These are phyloP conservation scores for Colletotrichum graminicola DNA, from an alignment of 2,329 filamentous ascomycete species.

Conservation along the genomic window DNA sequence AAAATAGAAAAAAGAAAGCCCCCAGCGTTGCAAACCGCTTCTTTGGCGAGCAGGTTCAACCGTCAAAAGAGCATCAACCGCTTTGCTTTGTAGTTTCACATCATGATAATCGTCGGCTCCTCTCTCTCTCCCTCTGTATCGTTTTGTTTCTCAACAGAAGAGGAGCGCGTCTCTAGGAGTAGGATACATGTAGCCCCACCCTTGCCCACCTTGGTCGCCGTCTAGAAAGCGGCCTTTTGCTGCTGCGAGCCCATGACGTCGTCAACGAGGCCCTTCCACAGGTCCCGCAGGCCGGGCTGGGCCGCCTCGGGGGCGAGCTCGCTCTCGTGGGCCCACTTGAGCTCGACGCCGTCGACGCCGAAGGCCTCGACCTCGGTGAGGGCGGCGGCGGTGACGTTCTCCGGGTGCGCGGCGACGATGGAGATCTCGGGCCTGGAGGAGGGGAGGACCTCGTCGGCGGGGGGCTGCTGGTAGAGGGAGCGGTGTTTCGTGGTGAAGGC, in stretches of 20 bases:
- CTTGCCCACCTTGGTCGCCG: no score
- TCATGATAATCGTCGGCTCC: slow-evolving; percentile 30
- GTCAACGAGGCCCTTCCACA: slow-evolving; percentile 70
- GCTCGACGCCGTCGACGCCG: slow-evolving; percentile 66
- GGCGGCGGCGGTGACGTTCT: slow-evolving; percentile 62
- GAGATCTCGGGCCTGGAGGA: slow-evolving; percentile 60
- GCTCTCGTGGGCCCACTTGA: slow-evolving; percentile 63
- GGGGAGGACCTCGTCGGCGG: slow-evolving; percentile 50
- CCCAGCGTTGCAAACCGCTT: slow-evolving; percentile 6
- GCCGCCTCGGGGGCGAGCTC: slow-evolving; percentile 48
- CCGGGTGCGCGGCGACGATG: slow-evolving; percentile 69
- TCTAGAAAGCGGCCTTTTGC: slow-evolving; percentile 32
- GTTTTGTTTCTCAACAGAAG: neutral
- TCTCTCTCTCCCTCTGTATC: neutral
- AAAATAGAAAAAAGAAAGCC: neutral
- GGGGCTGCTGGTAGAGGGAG: slow-evolving; percentile 54
- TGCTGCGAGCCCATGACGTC: slow-evolving; percentile 53
- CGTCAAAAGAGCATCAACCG: slow-evolving; percentile 19
- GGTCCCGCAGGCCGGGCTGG: slow-evolving; percentile 59
- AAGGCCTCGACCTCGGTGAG: slow-evolving; percentile 71
- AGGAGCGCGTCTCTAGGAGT: neutral
- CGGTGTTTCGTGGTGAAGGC: slow-evolving; percentile 62
- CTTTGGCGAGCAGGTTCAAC: neutral
- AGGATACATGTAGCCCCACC: neutral
- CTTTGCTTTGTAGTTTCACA: slow-evolving; percentile 37